Evolutionary conservation across 2,329 filamentous ascomycete genomes (phyloP).

Genomic region (Arthrobotrys musiformis): DNA sequence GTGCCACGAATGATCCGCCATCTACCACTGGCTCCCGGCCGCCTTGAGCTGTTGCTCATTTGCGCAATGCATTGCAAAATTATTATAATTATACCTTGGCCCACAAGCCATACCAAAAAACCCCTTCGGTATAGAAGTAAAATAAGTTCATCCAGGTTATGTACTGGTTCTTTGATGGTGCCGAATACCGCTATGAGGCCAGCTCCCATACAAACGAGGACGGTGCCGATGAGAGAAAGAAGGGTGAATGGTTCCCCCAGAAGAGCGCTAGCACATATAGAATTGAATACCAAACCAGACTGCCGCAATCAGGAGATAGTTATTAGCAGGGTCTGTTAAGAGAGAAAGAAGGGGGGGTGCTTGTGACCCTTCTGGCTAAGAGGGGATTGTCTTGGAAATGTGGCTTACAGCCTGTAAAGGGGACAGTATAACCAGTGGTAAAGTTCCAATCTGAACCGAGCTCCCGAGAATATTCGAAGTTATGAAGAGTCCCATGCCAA

Average conservation of each 20-base stretch:
- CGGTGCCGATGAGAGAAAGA: slow-evolving; percentile 89
- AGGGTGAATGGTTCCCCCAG: slow-evolving; percentile 92
- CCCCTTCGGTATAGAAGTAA: slow-evolving; percentile 76
- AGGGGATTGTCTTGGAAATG: slow-evolving; percentile 22
- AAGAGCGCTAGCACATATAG: slow-evolving; percentile 92
- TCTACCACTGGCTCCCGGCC: slow-evolving; percentile 67
- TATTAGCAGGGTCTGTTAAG: not conserved
- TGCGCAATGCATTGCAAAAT: slow-evolving; percentile 65
- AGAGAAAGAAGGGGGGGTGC: too few relatives aligned
- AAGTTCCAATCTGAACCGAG: slow-evolving; percentile 95
- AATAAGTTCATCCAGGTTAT: slow-evolving; percentile 84
- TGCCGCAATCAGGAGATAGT: slow-evolving; percentile 60
- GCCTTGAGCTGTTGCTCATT: slow-evolving; percentile 50
- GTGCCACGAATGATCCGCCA: slow-evolving; percentile 76
- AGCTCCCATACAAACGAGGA: slow-evolving; percentile 88
- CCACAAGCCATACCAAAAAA: slow-evolving; percentile 89
- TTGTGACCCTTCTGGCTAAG: not conserved
- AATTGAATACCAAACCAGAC: slow-evolving; percentile 97
- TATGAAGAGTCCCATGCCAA: slow-evolving; percentile 97
- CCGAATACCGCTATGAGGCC: slow-evolving; percentile 92
- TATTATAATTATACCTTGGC: slow-evolving; percentile 78
- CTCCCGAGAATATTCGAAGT: slow-evolving; percentile 93
- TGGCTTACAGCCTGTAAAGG: slow-evolving; percentile 80
- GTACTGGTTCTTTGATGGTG: slow-evolving; percentile 90
- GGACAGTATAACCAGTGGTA: slow-evolving; percentile 92